Evolutionary conservation across 2,329 filamentous ascomycete species (phyloP), one percentile per base, ranked within the genome.

Genomic region (Sporothrix dimorphospora): DNA sequence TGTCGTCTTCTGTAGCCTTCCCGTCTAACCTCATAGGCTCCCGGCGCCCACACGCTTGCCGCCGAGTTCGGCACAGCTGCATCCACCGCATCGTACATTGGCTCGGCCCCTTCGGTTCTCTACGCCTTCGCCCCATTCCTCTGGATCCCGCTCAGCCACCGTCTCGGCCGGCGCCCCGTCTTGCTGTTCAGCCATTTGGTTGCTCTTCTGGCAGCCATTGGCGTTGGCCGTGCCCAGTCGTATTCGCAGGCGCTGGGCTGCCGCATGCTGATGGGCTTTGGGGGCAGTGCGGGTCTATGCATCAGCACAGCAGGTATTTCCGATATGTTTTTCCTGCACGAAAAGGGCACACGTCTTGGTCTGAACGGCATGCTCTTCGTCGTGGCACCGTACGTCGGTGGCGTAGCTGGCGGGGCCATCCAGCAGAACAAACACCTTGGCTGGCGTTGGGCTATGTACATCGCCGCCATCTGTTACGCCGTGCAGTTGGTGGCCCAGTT

Each of bases 391-490:
- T 75, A 75, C 53, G 63, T 73, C 47, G 73, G 73, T 14, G 73
- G 72, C 30, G 51, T 75, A 4, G 72, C 69, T 12, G 73, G 73
- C 9, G 73, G 73, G n/a, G 66, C 73, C 4, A 67, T 75, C 12
- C 72, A 73, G 42, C 65, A 72, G 9, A 71, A 75, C 34, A 57
- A 69, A 8, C 27, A 51, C 3, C 72, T 75, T 2, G 72, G 73
- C 40, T 75, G 73, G 73, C 72, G 72, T 55, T 75, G 73, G 73
- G 72, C 73, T 49, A 75, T 75, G 73, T 73, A 75, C 40, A 68
- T 75, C n/a, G 68, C 73, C 19, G 67, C 73, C 40, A 69, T 74
- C 19, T 57, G 49, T 27, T 72, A 72, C 16, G 69, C 68, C 4
- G 59, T 61, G 19, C 69, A 72, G 51, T 38, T 75, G 8, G 19